Evolutionary conservation across 805 yeast genomes (phyloP).

Genomic region (Cyberlindnera xishuangbannaensis): DNA sequence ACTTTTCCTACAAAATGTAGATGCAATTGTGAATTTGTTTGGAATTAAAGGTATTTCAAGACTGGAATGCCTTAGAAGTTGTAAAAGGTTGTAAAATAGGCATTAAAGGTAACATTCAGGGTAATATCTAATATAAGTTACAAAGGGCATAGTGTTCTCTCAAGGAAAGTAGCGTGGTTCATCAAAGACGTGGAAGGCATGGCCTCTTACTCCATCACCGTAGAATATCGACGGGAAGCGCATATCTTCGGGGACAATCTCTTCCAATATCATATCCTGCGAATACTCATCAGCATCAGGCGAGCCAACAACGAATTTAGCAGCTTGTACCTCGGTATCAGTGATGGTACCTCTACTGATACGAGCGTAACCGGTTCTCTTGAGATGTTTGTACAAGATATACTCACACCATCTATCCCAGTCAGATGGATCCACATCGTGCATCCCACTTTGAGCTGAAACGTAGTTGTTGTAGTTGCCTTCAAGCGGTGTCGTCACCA

Average conservation of each 20-base stretch:
- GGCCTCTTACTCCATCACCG: constrained; percentile 93
- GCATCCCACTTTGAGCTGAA: constrained; percentile 77
- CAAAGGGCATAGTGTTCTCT: no score
- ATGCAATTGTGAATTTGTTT: no score
- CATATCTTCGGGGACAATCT: constrained; percentile 50
- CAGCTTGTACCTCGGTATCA: constrained; percentile 94
- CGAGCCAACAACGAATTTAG: constrained; percentile 54
- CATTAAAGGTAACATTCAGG: no score
- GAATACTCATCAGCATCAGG: constrained; percentile 38
- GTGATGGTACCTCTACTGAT: constrained; percentile 90
- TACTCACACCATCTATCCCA: constrained; percentile 99
- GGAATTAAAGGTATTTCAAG: no score
- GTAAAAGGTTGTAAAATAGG: no score
- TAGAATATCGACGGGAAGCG: constrained; percentile 74
- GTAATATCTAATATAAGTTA: no score
- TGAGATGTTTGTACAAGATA: constrained; percentile 79
- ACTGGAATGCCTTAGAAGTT: no score
- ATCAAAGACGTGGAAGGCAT: constrained; percentile 89
- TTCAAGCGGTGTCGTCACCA: constrained; percentile 80
- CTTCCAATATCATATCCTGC: constrained; percentile 51
- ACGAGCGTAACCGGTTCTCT: constrained; percentile 90
- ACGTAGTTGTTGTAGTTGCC: constrained; percentile 94
- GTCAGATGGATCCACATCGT: constrained; percentile 88
- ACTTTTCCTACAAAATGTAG: no score
- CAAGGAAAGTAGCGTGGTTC: constrained; percentile 50